These are phyloP conservation scores for Pascua guehoae DNA, from an alignment of 1,284 basidiomycete species.

Conservation along the genomic window DNA sequence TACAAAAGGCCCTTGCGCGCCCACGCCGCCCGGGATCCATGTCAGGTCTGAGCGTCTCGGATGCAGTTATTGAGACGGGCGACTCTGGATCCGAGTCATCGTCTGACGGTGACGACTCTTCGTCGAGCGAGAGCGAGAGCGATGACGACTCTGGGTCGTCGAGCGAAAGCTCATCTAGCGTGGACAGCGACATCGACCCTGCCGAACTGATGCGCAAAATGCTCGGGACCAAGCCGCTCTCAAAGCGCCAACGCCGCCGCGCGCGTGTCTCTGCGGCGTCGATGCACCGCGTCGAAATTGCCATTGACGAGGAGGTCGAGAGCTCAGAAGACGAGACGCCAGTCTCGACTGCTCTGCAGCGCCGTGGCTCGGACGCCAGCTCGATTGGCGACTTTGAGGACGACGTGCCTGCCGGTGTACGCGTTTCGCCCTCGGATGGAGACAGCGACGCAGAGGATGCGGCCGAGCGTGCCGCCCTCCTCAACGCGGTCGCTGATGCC, in stretches of 20 bases:
- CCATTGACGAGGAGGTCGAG: slow-evolving; percentile 13
- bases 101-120: no score
- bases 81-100: slow-evolving; percentile 13
- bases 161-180: slow-evolving; percentile 3
- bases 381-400: slow-evolving; percentile 38
- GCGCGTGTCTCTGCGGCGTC: slow-evolving; percentile 32
- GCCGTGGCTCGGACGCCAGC: slow-evolving; percentile 25
- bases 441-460: slow-evolving; percentile 18
- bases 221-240: slow-evolving; percentile 27
- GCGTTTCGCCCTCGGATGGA: neutral
- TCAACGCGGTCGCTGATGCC: slow-evolving; percentile 3
- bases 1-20: slow-evolving; percentile 26
- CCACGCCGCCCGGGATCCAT: slow-evolving; percentile 30
- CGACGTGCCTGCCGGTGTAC: slow-evolving; percentile 1
- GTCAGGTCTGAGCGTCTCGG: slow-evolving; percentile 40
- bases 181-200: slow-evolving; percentile 12
- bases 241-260: slow-evolving; percentile 20
- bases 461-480: neutral
- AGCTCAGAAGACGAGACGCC: slow-evolving; percentile 5
- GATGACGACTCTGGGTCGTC: slow-evolving; percentile 13
- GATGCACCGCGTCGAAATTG: slow-evolving; percentile 24
- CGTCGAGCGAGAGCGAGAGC: neutral
- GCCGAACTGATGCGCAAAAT: slow-evolving; percentile 25
- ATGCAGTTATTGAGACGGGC: slow-evolving; percentile 41
- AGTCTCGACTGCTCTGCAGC: neutral